Evolutionary conservation across 306 rosid species (phyloP).

Genomic region (Hippophae rhamnoides): DNA sequence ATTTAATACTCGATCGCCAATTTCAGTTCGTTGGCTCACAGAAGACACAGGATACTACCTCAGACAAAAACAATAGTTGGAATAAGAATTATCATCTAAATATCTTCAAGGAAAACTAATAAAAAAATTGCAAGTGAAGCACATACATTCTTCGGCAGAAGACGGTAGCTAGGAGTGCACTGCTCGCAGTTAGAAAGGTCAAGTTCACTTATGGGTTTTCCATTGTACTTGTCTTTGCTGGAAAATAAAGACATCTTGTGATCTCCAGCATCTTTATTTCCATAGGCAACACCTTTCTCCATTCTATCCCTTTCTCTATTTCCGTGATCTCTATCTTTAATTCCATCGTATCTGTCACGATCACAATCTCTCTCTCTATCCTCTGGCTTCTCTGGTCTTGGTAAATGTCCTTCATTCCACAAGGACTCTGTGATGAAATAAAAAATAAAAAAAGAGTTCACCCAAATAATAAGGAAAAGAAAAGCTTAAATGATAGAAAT

Average conservation of each 20-base stretch:
- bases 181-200: constrained; percentile 95
- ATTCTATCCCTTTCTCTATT: constrained; percentile 63
- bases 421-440: constrained; percentile 53
- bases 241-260: constrained; percentile 64
- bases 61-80: constrained; percentile 12
- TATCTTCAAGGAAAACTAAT: constrained; percentile 3
- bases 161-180: constrained; percentile 95
- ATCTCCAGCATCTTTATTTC: constrained; percentile 58
- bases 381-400: constrained; percentile 60
- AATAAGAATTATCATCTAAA: constrained; percentile 13
- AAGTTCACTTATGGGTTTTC: constrained; percentile 91
- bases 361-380: constrained; percentile 67
- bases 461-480: not conserved
- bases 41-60: constrained; percentile 83
- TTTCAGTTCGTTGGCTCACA: constrained; percentile 79
- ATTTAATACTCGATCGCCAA: constrained; percentile 78
- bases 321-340: constrained; percentile 75
- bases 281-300: constrained; percentile 33
- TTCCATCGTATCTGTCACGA: constrained; percentile 55
- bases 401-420: constrained; percentile 69
- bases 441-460: constrained; percentile 6
- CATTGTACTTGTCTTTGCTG: constrained; percentile 82
- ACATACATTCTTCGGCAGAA: constrained; percentile 81
- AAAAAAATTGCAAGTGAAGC: constrained; percentile 9
- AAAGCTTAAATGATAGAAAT: constrained; percentile 7